Conservation (phyloP, 148 eudicot genomes). For the Amaranthus cruentus region DNA sequence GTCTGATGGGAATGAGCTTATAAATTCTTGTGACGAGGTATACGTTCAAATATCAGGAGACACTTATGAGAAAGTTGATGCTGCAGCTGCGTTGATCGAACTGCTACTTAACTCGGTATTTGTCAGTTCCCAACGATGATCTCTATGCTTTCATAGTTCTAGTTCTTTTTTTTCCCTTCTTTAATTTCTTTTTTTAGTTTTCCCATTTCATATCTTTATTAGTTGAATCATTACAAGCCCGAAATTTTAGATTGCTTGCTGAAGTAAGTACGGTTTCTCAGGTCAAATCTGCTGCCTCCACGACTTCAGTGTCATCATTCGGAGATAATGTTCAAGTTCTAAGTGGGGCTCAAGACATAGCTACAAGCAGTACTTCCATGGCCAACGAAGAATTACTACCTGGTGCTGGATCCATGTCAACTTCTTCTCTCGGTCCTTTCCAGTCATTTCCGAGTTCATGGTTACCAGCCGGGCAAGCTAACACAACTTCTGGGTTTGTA, state of each 20-base stretch:
- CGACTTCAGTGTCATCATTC: conserved; percentile 36
- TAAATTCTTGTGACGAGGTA: conserved; percentile 53
- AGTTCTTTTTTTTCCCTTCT: background rate
- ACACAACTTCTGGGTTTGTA: conserved; percentile 27
- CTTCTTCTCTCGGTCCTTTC: conserved; percentile 39
- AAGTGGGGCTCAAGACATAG: conserved; percentile 29
- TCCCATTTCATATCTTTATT: background rate
- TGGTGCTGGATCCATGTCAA: conserved; percentile 33
- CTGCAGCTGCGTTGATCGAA: conserved; percentile 76
- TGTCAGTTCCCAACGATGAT: conserved; percentile 38
- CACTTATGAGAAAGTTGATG: conserved; percentile 89
- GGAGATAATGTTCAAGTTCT: conserved; percentile 28
- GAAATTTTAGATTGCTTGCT: background rate
- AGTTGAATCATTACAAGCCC: conserved; percentile 4
- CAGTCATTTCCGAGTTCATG: conserved; percentile 52
- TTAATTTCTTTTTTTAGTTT: background rate
- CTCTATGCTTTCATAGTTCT: background rate
- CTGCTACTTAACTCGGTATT: conserved; percentile 62
- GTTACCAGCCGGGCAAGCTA: conserved; percentile 42
- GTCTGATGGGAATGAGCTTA: conserved; percentile 49
- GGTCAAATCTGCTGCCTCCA: conserved; percentile 44
- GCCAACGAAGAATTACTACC: conserved; percentile 42
- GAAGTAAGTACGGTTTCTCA: conserved; percentile 15
- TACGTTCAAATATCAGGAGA: conserved; percentile 71
- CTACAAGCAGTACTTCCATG: conserved; percentile 25